A percentile compares a stretch with the other conserved stretches of the same genome.
Evolutionary conservation across 2,329 filamentous ascomycete species (phyloP).

Genomic region (Xylaria sp.): DNA sequence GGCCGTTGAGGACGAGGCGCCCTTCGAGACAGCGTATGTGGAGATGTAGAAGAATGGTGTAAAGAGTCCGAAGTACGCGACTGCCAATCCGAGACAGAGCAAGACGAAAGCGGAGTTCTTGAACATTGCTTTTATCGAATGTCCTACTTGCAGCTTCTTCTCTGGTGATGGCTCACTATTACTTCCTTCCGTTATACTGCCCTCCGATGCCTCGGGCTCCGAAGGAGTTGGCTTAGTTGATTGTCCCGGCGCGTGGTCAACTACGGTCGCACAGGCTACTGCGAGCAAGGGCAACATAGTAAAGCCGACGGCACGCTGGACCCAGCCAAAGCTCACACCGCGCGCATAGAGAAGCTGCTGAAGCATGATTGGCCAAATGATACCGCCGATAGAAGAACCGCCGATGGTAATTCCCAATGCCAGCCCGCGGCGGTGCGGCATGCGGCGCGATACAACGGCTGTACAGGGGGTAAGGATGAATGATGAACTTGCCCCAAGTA

Average conservation of each 20-base stretch:
- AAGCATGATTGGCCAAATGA: constrained; percentile 51
- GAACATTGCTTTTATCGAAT: constrained; percentile 33
- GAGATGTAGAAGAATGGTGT: constrained; percentile 53
- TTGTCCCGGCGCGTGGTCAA: constrained; percentile 27
- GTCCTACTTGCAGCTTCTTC: constrained; percentile 15
- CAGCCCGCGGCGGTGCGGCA: constrained; percentile 44
- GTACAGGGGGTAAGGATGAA: constrained; percentile 42
- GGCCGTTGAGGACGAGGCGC: constrained; percentile 47
- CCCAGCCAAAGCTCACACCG: constrained; percentile 47
- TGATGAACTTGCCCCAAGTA: constrained; percentile 41
- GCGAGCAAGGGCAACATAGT: constrained; percentile 53
- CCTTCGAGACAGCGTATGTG: constrained; percentile 43
- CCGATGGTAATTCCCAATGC: constrained; percentile 38
- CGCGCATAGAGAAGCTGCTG: constrained; percentile 44
- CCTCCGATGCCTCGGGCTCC: constrained; percentile 1
- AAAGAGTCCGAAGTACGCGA: constrained; percentile 54
- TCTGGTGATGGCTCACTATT: background rate
- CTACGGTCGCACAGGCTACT: constrained; percentile 46
- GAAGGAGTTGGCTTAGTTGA: background rate
- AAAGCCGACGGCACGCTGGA: constrained; percentile 52
- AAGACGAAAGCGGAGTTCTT: constrained; percentile 41
- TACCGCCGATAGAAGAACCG: constrained; percentile 50
- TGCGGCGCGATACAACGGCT: constrained; percentile 40
- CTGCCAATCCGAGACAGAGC: constrained; percentile 50
- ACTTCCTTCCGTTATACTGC: constrained; percentile 16